Evolutionary conservation across 768 basidiomycete genomes (phyloP).

Genomic region (Boletales sp.): DNA sequence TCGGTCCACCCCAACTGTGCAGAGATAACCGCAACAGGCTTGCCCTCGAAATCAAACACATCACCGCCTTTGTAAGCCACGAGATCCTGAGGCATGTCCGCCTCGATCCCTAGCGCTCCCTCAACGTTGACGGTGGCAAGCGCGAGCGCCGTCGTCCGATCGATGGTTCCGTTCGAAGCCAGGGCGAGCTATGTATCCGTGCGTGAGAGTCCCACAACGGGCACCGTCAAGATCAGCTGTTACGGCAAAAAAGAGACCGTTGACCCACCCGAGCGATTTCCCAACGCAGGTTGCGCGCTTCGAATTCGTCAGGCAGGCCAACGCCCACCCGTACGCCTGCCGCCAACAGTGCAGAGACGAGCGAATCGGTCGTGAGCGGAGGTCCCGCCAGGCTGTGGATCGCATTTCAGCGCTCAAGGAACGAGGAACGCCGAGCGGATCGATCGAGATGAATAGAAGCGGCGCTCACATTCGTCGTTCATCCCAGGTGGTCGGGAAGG

Average conservation of each 20-base stretch:
- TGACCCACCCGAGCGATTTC: slow-evolving; percentile 37
- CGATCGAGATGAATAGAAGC: neutral
- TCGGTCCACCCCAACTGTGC: slow-evolving; percentile 18
- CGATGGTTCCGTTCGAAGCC: slow-evolving; percentile 37
- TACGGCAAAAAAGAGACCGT: neutral
- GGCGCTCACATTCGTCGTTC: slow-evolving; percentile 52
- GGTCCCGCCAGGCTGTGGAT: slow-evolving; percentile 60
- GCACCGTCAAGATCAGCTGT: too few relatives aligned
- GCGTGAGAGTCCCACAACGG: too few relatives aligned
- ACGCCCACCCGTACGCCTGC: slow-evolving; percentile 64
- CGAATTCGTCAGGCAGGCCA: slow-evolving; percentile 37
- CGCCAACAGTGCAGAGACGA: slow-evolving; percentile 49
- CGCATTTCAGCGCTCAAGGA: neutral
- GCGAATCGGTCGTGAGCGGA: slow-evolving; percentile 56
- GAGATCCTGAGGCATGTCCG: slow-evolving; percentile 31
- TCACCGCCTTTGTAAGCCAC: slow-evolving; percentile 38
- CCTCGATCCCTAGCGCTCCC: slow-evolving; percentile 36
- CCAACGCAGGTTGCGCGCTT: slow-evolving; percentile 34
- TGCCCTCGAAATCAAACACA: slow-evolving; percentile 35
- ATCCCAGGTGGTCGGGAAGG: slow-evolving; percentile 67
- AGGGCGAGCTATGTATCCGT: slow-evolving; percentile 32
- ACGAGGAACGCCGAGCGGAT: neutral
- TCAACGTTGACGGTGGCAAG: slow-evolving; percentile 42
- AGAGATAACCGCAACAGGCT: slow-evolving; percentile 38
- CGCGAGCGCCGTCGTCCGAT: slow-evolving; percentile 31